Percentiles rank a stretch among this genome's conserved stretches.
Conservation (phyloP, 768 basidiomycete genomes). For the Lyophyllum semitale region DNA sequence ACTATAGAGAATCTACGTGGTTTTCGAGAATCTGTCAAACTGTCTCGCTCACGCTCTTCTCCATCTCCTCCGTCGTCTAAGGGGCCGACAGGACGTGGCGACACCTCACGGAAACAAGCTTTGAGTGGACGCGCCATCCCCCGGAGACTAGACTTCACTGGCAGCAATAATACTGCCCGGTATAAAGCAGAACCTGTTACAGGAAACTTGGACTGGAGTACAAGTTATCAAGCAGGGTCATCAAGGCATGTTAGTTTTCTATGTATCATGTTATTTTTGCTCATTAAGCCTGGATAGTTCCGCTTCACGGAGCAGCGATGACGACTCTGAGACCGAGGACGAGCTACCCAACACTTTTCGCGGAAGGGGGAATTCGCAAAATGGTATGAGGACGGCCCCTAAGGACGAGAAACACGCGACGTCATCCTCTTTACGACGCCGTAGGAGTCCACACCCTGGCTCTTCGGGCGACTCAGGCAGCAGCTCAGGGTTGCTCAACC, state of each 20-base stretch:
- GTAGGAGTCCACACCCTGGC: slow-evolving; percentile 31
- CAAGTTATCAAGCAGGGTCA: slow-evolving; percentile 85
- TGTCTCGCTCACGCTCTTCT: slow-evolving; percentile 80
- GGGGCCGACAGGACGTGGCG: slow-evolving; percentile 52
- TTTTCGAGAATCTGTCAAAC: slow-evolving; percentile 41
- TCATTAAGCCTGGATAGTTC: slow-evolving; percentile 35
- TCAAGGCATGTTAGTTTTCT: slow-evolving; percentile 56
- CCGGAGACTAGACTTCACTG: slow-evolving; percentile 33
- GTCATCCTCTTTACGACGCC: slow-evolving; percentile 29
- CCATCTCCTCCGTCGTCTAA: slow-evolving; percentile 70
- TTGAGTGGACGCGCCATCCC: slow-evolving; percentile 36
- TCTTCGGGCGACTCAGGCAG: slow-evolving; percentile 43
- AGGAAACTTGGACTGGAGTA: slow-evolving; percentile 69
- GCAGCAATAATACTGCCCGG: slow-evolving; percentile 22
- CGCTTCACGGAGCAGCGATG: slow-evolving; percentile 50
- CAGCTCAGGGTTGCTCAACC: slow-evolving; percentile 31
- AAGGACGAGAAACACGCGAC: slow-evolving; percentile 25
- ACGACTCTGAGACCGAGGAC: slow-evolving; percentile 62
- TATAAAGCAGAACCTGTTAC: slow-evolving; percentile 19
- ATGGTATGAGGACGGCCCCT: slow-evolving; percentile 21
- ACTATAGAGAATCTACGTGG: neutral
- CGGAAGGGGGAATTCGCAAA: slow-evolving; percentile 41
- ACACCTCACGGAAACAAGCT: slow-evolving; percentile 39
- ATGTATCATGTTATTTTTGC: neutral
- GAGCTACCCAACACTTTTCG: slow-evolving; percentile 39